These are phyloP conservation scores for Teunomyces barrocoloradensis DNA, from an alignment of 805 yeast species.

Conservation along the genomic window DNA sequence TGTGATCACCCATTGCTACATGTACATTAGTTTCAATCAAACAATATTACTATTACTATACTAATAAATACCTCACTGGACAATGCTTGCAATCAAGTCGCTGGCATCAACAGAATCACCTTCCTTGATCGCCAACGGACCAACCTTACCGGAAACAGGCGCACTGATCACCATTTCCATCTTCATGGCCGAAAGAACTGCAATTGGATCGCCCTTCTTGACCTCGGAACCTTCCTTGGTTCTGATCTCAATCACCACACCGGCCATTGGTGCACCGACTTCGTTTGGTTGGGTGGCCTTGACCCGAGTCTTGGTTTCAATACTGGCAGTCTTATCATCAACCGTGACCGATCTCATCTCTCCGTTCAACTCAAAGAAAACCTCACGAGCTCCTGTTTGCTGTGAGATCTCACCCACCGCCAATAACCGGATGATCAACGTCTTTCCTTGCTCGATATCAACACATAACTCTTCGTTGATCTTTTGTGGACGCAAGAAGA, in stretches of 20 bases:
- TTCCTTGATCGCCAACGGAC: conserved; percentile 73
- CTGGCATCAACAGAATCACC: conserved; percentile 96
- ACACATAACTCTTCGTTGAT: conserved; percentile 87
- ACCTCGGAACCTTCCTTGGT: conserved; percentile 85
- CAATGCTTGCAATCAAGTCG: conserved; percentile 61
- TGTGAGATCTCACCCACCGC: conserved; percentile 88
- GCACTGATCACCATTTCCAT: conserved; percentile 99
- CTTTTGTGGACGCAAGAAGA: conserved; percentile 83
- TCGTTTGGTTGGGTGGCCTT: conserved; percentile 93
- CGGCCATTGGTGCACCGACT: conserved; percentile 99
- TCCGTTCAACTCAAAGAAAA: conserved; percentile 96
- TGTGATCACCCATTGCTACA: no score
- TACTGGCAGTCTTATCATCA: conserved; percentile 81
- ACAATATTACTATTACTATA: neutral
- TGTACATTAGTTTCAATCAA: no score
- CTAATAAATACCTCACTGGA: neutral
- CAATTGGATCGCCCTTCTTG: conserved; percentile 94
- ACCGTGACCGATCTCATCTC: conserved; percentile 95
- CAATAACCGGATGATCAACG: conserved; percentile 82
- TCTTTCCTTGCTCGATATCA: conserved; percentile 93
- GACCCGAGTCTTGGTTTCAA: conserved; percentile 81
- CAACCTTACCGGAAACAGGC: conserved; percentile 81
- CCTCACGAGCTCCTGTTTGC: conserved; percentile 90
- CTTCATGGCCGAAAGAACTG: conserved; percentile 96
- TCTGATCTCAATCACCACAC: conserved; percentile 93